Base-by-base conservation (phyloP, 2,329 filamentous ascomycete species). In the Xylariaceae sp. region DNA sequence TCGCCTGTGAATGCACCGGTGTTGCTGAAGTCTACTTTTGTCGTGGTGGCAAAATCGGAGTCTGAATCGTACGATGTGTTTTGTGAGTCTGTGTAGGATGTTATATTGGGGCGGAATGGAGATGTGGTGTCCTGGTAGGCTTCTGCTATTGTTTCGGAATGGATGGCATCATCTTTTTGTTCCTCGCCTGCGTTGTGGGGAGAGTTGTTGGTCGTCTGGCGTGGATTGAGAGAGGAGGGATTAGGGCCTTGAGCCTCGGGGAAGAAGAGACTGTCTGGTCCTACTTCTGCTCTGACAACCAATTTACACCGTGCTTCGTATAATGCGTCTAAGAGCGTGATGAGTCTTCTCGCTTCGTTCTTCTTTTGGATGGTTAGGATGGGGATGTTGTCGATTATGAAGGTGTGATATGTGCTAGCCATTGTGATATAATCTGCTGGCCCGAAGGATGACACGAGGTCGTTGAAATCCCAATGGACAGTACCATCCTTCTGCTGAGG, bases 381-480 rank as follows among this genome's bases (percentile, higher is more conserved):
- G 0, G 89, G 89, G 1, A 93, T 77, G 17, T 83, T 72, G 59
- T 87, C 86, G 43, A 93, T 74, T 64, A 93, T 82, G 55, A 93
- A 79, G 0, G 89, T 92, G 68, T 92, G 88, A 67, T 86, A 93
- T 14, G 81, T 87, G 1, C 88, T 91, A 1, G 89, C 88, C 66
- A 94, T 80, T 1, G 87, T 88, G 49, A 92, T 88, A 70, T 92
- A 94, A 71, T 94, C 89, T 28, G 89, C 89, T 1, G 89, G 88
- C 0, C 89, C 89, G 42, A 91, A 83, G 1, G 76, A 75, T 6
- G 78, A 78, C 52, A 88, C 90, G 1, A 93, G 78, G 34, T 87
- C 79, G 13, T 75, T 63, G 61, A 93, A 94, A 10, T 81, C 79
- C 81, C 87, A 90, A 49, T 77, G 76, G 0, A 83, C 79, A 1